These are phyloP conservation scores for Debaryomyces coudertii DNA, from an alignment of 1,139 yeast species.

Conservation along the genomic window DNA sequence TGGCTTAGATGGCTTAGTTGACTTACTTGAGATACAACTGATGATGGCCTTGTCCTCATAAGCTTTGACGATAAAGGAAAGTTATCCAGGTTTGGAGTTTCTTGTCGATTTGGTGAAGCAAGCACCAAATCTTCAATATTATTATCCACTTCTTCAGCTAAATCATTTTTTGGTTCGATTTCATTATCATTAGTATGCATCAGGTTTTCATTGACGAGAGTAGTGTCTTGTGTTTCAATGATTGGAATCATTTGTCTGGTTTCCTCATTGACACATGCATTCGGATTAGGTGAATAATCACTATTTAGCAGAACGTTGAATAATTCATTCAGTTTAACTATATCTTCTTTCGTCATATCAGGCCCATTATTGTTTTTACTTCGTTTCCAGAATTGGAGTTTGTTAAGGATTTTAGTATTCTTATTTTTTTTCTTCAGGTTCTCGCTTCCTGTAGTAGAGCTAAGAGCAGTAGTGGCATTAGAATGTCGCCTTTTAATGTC, in stretches of 20 bases:
- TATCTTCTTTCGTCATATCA: background rate
- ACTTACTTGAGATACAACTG: constrained; percentile 67
- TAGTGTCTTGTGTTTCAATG: constrained; percentile 4
- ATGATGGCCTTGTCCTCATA: constrained; percentile 54
- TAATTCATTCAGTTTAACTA: background rate
- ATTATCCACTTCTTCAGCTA: background rate
- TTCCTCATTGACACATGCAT: background rate
- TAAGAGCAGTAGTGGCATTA: constrained; percentile 15
- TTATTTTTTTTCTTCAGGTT: constrained; percentile 21
- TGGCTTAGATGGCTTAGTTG: constrained; percentile 60
- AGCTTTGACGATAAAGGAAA: constrained; percentile 2
- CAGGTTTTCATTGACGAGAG: constrained; percentile 3
- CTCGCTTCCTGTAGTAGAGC: constrained; percentile 11
- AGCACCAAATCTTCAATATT: background rate
- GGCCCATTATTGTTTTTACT: constrained; percentile 14
- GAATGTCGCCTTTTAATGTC: constrained; percentile 23
- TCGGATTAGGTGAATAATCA: constrained; percentile 3
- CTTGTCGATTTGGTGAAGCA: constrained; percentile 11
- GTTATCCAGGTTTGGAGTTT: constrained; percentile 8
- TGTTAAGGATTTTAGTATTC: constrained; percentile 34
- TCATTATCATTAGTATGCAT: background rate
- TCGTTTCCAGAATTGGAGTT: constrained; percentile 49
- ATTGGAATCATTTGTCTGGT: background rate
- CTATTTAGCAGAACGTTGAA: background rate
- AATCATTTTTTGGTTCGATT: background rate